Evolutionary conservation across 176 grass and related monocot genomes (phyloP).

Genomic region (Oryza punctata): DNA sequence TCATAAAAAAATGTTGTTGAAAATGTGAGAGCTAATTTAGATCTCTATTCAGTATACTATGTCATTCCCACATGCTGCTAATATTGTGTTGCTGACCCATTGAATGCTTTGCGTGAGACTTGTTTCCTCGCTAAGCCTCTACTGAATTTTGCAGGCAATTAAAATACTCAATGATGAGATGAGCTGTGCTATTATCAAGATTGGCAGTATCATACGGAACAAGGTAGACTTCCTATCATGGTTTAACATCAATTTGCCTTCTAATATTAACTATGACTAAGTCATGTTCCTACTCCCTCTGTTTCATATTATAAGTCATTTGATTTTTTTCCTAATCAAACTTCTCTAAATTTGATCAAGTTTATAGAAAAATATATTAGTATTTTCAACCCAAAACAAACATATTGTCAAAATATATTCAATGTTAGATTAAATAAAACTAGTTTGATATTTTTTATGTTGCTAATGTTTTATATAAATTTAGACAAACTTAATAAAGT

Average conservation of each 20-base stretch:
- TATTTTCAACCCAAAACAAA: too few relatives aligned
- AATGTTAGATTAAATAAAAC: too few relatives aligned
- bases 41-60: background rate
- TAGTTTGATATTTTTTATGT: too few relatives aligned
- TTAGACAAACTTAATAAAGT: too few relatives aligned
- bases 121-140: background rate
- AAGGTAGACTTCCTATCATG: conserved; percentile 60
- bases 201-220: conserved; percentile 77
- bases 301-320: too few relatives aligned
- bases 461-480: too few relatives aligned
- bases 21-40: background rate
- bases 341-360: too few relatives aligned
- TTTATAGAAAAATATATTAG: too few relatives aligned
- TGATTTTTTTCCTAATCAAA: too few relatives aligned
- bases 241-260: conserved; percentile 2
- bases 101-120: background rate
- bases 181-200: conserved; percentile 94
- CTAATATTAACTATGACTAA: background rate
- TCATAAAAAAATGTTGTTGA: background rate
- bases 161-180: conserved; percentile 96
- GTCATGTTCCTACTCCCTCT: background rate
- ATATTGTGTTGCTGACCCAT: background rate
- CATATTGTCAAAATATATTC: too few relatives aligned
- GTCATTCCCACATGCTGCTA: background rate
- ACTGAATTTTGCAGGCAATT: conserved; percentile 62